phyloP scores from a whole-genome alignment of 345 rosid species.

The Melaleuca quinquenervia region DNA sequence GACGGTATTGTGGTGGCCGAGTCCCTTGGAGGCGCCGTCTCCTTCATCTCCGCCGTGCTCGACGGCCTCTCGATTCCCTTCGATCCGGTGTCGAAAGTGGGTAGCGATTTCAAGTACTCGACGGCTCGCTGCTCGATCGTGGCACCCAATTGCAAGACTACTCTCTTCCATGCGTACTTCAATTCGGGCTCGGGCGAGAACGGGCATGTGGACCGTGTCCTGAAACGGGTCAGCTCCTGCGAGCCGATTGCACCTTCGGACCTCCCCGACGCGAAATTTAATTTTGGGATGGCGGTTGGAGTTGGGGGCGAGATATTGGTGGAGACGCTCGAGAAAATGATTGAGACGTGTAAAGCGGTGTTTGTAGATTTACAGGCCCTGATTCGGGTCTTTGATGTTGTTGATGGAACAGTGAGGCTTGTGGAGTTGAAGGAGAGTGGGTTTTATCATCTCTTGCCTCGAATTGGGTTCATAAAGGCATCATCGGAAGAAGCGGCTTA shows the following conservation, averaged over 20 bases:
- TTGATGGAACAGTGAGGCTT: slow-evolving; percentile 60
- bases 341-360: slow-evolving; percentile 57
- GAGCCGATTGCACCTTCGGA: slow-evolving; percentile 62
- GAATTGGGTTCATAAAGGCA: slow-evolving; percentile 70
- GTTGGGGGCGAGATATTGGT: slow-evolving; percentile 90
- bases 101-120: slow-evolving; percentile 56
- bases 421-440: slow-evolving; percentile 51
- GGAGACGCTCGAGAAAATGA: slow-evolving; percentile 76
- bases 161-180: slow-evolving; percentile 75
- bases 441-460: slow-evolving; percentile 43
- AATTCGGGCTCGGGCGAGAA: slow-evolving; percentile 21
- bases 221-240: slow-evolving; percentile 61
- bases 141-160: slow-evolving; percentile 35
- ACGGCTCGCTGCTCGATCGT: slow-evolving; percentile 31
- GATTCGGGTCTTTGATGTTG: slow-evolving; percentile 52
- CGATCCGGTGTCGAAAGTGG: slow-evolving; percentile 57
- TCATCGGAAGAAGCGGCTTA: slow-evolving; percentile 75
- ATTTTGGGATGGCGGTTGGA: slow-evolving; percentile 90
- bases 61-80: slow-evolving; percentile 43
- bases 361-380: slow-evolving; percentile 78
- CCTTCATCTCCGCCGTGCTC: slow-evolving; percentile 68
- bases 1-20: slow-evolving; percentile 45
- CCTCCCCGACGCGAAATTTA: slow-evolving; percentile 46
- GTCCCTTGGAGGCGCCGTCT: slow-evolving; percentile 93
- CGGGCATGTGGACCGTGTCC: slow-evolving; percentile 50